Base-by-base conservation (phyloP, 371 early-diverging fungal genomes). In the Catenaria anguillulae region DNA sequence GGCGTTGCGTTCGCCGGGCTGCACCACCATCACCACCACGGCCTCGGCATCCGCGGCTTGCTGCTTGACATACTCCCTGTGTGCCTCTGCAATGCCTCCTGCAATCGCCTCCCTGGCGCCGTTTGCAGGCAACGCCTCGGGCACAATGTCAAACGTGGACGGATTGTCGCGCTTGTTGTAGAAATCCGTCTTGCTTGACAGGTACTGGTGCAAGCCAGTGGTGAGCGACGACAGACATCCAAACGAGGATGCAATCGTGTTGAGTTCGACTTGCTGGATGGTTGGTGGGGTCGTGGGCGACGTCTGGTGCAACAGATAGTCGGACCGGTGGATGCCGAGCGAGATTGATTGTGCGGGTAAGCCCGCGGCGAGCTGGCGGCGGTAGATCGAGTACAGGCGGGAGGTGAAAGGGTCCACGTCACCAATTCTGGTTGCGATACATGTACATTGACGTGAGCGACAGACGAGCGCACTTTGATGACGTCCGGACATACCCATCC, bases 251-350 rank as follows among this genome's bases (percentile, higher is more conserved):
- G 97, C 84, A 67, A 97, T 92, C 1, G 98, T 95, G 73, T 97
- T 97, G 64, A 93, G 84, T 67, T 97, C 98, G 2, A 97, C 98
- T 70, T 96, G 96, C 66, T 93, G 85, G 34, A 93, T 80, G 59
- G 72, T 34, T 19, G 63, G 67, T 2, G 42, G 33, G 13, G 67
- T 4, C 73, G 68, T 6, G 31, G 50, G 63, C 52, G 29, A 13
- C 4, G 61, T 55, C 23, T 24, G 33, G 66, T 96, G 89, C n/a
- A 93, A 73, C 61, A 97, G 70, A 65, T 97, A 97, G 73, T 97
- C 97, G 36, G 91, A 92, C 50, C 97, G 82, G 70, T 89, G 88
- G 24, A 95, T 76, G 40, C 92, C 93, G 31, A 97, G 66, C 19
- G 82, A 23, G 40, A 62, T 45, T 26, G 60, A 45, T 29, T 42